Conservation (phyloP, 164 flowering plant species). For the Vitis amurensis region DNA sequence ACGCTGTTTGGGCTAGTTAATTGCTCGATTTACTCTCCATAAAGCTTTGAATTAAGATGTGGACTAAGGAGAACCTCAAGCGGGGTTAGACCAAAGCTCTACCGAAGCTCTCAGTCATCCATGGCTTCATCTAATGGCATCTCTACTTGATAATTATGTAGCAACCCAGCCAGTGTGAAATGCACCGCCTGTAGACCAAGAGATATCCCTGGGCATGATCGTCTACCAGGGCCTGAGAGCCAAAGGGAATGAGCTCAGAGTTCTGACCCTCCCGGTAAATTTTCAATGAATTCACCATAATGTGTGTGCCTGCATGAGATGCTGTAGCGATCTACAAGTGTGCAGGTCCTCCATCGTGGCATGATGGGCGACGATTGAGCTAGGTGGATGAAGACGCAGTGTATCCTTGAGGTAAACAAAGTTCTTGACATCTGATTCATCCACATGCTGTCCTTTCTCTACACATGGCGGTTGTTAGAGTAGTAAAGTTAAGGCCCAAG, state of each 20-base stretch:
- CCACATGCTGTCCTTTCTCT: constrained; percentile 12
- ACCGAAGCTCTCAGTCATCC: constrained; percentile 24
- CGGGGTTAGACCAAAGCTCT: constrained; percentile 22
- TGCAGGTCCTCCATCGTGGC: constrained; percentile 12
- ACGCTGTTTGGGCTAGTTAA: too few species aligned
- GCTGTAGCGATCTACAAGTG: constrained; percentile 4
- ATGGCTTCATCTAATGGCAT: constrained; percentile 5
- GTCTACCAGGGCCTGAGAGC: constrained; percentile 3
- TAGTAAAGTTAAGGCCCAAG: constrained; percentile 16
- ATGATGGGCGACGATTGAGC: neutral
- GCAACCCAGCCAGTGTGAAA: constrained; percentile 9
- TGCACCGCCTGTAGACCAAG: constrained; percentile 16
- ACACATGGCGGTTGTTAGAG: constrained; percentile 4
- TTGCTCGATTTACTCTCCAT: too few species aligned
- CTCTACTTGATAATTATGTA: constrained; percentile 13
- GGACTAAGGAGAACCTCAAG: constrained; percentile 16
- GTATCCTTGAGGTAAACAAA: constrained; percentile 22
- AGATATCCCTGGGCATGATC: constrained; percentile 16
- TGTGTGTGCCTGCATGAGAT: constrained; percentile 12
- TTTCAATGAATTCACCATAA: constrained; percentile 15
- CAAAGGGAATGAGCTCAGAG: constrained; percentile 18
- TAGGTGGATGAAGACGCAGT: constrained; percentile 20
- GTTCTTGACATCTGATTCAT: constrained; percentile 9
- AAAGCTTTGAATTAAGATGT: constrained; percentile 1
- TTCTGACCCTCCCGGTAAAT: constrained; percentile 16